A percentile compares a stretch with the other conserved stretches of the same genome.
These are phyloP conservation scores for Kwoniella newhampshirensis DNA, from an alignment of 768 basidiomycete species.

Conservation along the genomic window DNA sequence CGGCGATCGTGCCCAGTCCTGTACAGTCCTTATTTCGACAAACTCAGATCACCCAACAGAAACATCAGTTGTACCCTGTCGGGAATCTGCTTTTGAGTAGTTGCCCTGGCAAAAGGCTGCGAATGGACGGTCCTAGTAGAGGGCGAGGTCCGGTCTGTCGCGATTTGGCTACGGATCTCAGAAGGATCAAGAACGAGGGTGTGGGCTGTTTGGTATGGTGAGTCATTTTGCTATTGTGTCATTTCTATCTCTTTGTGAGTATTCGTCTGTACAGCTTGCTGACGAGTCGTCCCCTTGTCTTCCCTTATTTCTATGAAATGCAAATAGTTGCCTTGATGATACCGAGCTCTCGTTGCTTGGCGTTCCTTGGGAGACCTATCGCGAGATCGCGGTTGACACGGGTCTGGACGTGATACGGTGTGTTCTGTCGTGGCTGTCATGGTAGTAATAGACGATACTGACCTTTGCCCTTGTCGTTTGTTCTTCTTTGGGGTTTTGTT, in stretches of 20 bases:
- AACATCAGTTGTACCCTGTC: slow-evolving; percentile 47
- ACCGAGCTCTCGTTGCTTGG: slow-evolving; percentile 80
- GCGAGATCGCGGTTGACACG: slow-evolving; percentile 61
- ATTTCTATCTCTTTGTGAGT: background rate
- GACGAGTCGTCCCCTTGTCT: slow-evolving; percentile 6
- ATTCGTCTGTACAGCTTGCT: slow-evolving; percentile 2
- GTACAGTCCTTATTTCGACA: slow-evolving; percentile 4
- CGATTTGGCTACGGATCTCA: slow-evolving; percentile 73
- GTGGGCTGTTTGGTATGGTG: slow-evolving; percentile 83
- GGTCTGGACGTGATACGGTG: slow-evolving; percentile 80
- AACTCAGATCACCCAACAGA: slow-evolving; percentile 1
- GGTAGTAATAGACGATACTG: slow-evolving; percentile 3
- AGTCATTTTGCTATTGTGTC: slow-evolving; percentile 31
- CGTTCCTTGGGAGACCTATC: slow-evolving; percentile 79
- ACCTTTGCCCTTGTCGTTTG: slow-evolving; percentile 11
- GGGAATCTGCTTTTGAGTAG: slow-evolving; percentile 89
- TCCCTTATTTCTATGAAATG: slow-evolving; percentile 2
- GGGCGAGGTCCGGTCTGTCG: slow-evolving; percentile 80
- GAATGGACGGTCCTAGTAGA: slow-evolving; percentile 66
- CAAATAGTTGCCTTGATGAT: slow-evolving; percentile 75
- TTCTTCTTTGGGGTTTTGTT: background rate
- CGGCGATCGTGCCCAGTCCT: background rate
- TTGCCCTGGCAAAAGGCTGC: slow-evolving; percentile 89
- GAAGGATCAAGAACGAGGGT: slow-evolving; percentile 67
- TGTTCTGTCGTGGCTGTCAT: slow-evolving; percentile 21